Percentiles rank a stretch among this genome's conserved stretches.
Conservation (phyloP, 2,329 filamentous ascomycete species). For the Sarocladium brachiariae region DNA sequence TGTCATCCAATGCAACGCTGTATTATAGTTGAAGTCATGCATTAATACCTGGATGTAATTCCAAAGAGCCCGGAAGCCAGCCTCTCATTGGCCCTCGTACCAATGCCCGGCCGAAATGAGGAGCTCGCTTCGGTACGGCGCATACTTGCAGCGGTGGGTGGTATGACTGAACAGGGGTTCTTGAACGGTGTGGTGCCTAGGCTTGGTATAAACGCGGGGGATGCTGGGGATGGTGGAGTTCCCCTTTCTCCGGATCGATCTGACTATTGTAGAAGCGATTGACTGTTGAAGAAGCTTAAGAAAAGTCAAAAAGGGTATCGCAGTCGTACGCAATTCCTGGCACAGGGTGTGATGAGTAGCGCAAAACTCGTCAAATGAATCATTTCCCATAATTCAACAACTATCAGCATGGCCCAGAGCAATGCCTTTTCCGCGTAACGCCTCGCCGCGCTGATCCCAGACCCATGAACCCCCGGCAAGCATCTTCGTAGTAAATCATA, state of each 20-base stretch:
- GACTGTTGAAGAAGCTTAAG: not conserved
- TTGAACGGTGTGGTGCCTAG: not conserved
- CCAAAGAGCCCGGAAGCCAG: no score
- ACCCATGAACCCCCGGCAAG: no score
- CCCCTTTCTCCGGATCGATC: not conserved
- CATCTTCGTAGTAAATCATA: not conserved
- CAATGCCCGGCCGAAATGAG: not conserved
- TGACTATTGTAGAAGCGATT: not conserved
- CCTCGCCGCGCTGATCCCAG: not conserved
- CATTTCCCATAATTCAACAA: not conserved
- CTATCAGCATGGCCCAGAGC: not conserved
- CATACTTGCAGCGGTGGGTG: not conserved
- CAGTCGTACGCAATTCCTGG: not conserved
- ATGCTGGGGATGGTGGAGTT: not conserved
- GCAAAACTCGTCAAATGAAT: not conserved
- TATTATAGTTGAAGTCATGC: not conserved
- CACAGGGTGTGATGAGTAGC: not conserved
- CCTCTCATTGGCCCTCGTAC: not conserved
- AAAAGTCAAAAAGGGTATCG: slow-evolving; percentile 1
- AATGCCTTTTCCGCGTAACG: not conserved
- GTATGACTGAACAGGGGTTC: not conserved
- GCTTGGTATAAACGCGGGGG: slow-evolving; percentile 6
- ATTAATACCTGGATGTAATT: not conserved
- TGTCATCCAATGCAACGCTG: slow-evolving; percentile 6
- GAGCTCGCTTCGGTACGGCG: not conserved